These are phyloP conservation scores for Dryas drummondii DNA, from an alignment of 306 rosid species.

Conservation along the genomic window DNA sequence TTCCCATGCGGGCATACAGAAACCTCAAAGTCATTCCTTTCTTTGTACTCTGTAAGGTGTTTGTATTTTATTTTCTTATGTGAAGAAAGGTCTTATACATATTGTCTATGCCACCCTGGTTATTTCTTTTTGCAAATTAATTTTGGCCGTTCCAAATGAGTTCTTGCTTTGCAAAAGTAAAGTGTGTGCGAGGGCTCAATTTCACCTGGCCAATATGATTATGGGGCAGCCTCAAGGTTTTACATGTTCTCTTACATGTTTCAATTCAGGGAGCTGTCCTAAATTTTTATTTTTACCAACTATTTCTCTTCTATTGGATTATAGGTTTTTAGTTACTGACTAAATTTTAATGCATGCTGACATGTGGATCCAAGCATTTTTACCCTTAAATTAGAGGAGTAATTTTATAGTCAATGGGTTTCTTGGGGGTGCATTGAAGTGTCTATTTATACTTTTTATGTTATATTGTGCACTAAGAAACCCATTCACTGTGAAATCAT, in stretches of 20 bases:
- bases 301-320: neutral
- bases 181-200: slow-evolving; percentile 11
- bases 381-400: neutral
- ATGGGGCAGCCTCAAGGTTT: slow-evolving; percentile 6
- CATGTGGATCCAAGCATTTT: neutral
- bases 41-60: neutral
- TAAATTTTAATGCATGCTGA: neutral
- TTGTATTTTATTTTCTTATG: neutral
- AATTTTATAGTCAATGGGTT: neutral
- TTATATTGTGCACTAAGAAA: neutral
- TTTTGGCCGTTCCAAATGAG: slow-evolving; percentile 3
- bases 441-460: neutral
- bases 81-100: slow-evolving; percentile 10
- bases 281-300: neutral
- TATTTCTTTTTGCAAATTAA: neutral
- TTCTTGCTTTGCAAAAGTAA: neutral
- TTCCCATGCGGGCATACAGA: slow-evolving; percentile 10
- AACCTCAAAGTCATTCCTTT: neutral
- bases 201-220: slow-evolving; percentile 15
- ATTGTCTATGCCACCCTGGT: neutral
- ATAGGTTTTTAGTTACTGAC: neutral
- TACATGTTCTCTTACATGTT: neutral
- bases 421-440: neutral
- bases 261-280: slow-evolving; percentile 2
- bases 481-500: no score